These are phyloP conservation scores for Mycena floridula DNA, from an alignment of 768 basidiomycete species.

Conservation along the genomic window DNA sequence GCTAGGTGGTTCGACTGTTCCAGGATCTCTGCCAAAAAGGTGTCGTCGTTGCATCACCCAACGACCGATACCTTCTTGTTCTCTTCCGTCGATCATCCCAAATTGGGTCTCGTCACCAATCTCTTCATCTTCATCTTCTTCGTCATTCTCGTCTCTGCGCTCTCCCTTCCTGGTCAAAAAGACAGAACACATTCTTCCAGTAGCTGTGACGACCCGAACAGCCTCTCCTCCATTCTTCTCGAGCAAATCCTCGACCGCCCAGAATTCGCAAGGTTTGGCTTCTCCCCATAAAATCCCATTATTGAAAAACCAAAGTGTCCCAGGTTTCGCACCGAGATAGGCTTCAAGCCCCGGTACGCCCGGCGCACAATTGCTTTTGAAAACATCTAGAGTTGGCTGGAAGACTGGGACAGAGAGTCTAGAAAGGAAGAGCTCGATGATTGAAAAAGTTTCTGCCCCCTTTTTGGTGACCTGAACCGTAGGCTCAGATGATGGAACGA, in stretches of 20 bases:
- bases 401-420: conserved; percentile 36
- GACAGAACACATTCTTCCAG: conserved; percentile 64
- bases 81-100: conserved; percentile 64
- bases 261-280: conserved; percentile 73
- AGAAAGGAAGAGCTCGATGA: conserved; percentile 46
- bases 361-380: conserved; percentile 47
- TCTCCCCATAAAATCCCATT: conserved; percentile 71
- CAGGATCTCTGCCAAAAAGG: conserved; percentile 37
- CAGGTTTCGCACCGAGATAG: conserved; percentile 64
- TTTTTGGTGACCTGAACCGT: conserved; percentile 31
- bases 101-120: conserved; percentile 59
- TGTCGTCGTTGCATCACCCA: conserved; percentile 60
- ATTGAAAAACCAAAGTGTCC: conserved; percentile 66
- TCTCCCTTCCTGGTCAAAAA: conserved; percentile 37
- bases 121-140: conserved; percentile 34
- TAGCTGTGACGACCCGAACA: conserved; percentile 48
- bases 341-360: conserved; percentile 60
- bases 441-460: conserved; percentile 44
- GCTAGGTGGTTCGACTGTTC: not conserved
- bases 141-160: conserved; percentile 22
- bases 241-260: conserved; percentile 55
- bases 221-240: conserved; percentile 40
- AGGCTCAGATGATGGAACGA: conserved; percentile 22
- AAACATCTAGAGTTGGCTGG: conserved; percentile 44
- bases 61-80: conserved; percentile 55